These are phyloP conservation scores for Cryptococcus sp. DNA, from an alignment of 1,284 basidiomycete species.

Conservation along the genomic window DNA sequence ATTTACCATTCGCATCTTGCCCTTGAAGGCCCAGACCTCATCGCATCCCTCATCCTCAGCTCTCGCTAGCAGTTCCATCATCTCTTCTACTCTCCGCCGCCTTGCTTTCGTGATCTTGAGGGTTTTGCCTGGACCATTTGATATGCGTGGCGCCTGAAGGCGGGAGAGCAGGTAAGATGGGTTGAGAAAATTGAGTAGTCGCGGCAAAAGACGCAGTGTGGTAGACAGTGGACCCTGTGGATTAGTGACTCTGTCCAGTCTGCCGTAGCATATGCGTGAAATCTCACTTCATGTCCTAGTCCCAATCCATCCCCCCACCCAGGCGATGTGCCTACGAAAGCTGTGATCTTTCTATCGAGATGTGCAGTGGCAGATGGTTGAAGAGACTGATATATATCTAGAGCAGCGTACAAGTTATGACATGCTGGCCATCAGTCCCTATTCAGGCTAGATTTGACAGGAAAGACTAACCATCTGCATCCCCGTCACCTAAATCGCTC, in stretches of 20 bases:
- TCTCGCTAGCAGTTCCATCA: constrained; percentile 68
- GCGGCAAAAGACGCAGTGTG: constrained; percentile 31
- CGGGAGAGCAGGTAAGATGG: constrained; percentile 63
- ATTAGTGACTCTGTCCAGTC: neutral
- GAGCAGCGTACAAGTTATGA: constrained; percentile 25
- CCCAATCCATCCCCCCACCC: constrained; percentile 36
- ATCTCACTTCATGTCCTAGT: constrained; percentile 30
- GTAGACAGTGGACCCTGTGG: constrained; percentile 37
- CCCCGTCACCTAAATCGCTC: neutral
- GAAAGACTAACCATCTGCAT: neutral
- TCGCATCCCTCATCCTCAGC: constrained; percentile 71
- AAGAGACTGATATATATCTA: constrained; percentile 22
- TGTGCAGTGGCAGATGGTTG: constrained; percentile 24
- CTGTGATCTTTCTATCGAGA: constrained; percentile 19
- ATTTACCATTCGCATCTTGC: constrained; percentile 63
- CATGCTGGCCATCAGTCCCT: constrained; percentile 11
- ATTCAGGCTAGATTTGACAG: neutral
- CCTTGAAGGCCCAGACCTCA: constrained; percentile 70
- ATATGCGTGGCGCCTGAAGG: constrained; percentile 48
- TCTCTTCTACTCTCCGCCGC: constrained; percentile 58
- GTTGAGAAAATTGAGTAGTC: constrained; percentile 46
- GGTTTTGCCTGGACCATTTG: neutral
- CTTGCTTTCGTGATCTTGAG: constrained; percentile 45
- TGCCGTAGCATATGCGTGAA: neutral
- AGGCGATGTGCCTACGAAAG: constrained; percentile 10